phyloP scores from a whole-genome alignment of 345 rosid genomes.

The Citrus maxima region DNA sequence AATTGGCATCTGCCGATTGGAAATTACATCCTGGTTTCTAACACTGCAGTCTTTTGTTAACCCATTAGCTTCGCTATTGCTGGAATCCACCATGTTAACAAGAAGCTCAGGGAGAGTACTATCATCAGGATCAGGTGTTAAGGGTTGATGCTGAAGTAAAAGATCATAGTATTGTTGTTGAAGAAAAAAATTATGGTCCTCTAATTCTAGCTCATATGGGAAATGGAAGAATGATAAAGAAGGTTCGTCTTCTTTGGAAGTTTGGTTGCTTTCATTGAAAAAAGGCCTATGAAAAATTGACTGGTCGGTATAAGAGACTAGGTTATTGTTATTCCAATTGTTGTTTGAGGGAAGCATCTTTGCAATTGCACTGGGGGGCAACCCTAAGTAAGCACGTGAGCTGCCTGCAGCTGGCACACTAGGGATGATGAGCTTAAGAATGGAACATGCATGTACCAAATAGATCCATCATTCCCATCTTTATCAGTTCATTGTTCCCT shows the following conservation, averaged over 20 bases:
- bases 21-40: neutral
- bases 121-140: constrained; percentile 5
- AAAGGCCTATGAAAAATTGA: constrained; percentile 26
- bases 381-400: constrained; percentile 16
- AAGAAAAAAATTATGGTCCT: constrained; percentile 24
- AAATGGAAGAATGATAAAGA: constrained; percentile 34
- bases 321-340: constrained; percentile 24
- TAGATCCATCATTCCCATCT: constrained; percentile 14
- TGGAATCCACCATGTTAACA: constrained; percentile 28
- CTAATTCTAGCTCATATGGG: constrained; percentile 37
- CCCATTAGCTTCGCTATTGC: neutral
- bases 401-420: constrained; percentile 7
- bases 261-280: constrained; percentile 27
- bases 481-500: constrained; percentile 9
- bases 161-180: constrained; percentile 28
- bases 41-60: neutral
- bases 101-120: constrained; percentile 20
- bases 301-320: constrained; percentile 33
- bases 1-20: constrained; percentile 3
- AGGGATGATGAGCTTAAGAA: constrained; percentile 18
- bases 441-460: constrained; percentile 11
- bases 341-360: constrained; percentile 42
- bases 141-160: constrained; percentile 23
- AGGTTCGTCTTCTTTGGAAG: constrained; percentile 31
- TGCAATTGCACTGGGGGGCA: constrained; percentile 23